phyloP scores from a whole-genome alignment of 495 filamentous ascomycete genomes.

The Oleoguttula mirabilis region DNA sequence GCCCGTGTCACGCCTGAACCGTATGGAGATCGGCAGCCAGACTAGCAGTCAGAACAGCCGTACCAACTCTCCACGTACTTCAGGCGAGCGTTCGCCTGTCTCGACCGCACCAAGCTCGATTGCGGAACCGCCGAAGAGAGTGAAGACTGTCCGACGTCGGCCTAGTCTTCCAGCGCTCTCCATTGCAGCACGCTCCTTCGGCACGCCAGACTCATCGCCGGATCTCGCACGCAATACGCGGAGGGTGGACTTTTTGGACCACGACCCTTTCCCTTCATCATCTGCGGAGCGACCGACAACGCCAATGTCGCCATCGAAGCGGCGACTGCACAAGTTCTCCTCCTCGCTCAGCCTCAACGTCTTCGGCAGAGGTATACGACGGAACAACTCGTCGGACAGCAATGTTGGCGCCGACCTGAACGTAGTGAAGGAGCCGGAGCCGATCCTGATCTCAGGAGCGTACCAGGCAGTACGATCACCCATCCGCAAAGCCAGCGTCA shows the following conservation, averaged over 20 bases:
- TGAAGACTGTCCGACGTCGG: constrained; percentile 1
- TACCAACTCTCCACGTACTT: background rate
- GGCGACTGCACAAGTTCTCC: constrained; percentile 11
- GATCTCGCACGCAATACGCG: background rate
- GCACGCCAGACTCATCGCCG: background rate
- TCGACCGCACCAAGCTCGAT: constrained; percentile 1
- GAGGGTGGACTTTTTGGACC: constrained; percentile 6
- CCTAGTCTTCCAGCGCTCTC: constrained; percentile 4
- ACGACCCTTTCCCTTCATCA: constrained; percentile 8
- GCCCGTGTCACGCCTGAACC: constrained; percentile 6
- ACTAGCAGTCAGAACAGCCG: background rate
- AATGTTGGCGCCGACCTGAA: background rate
- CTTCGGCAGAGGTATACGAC: constrained; percentile 4
- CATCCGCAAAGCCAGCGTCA: background rate
- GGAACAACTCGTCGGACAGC: constrained; percentile 1
- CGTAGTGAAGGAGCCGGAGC: background rate
- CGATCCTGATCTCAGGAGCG: constrained; percentile 1
- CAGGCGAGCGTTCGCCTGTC: constrained; percentile 1
- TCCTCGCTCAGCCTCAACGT: constrained; percentile 7
- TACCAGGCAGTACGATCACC: background rate
- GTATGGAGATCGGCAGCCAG: constrained; percentile 1
- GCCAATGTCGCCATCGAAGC: constrained; percentile 5
- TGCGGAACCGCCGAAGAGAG: background rate
- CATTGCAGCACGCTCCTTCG: background rate
- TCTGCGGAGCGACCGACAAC: background rate